Percentiles rank a stretch among this genome's conserved stretches.
These are phyloP conservation scores for Pichia sp. DNA, from an alignment of 1,139 yeast genomes.

Conservation along the genomic window DNA sequence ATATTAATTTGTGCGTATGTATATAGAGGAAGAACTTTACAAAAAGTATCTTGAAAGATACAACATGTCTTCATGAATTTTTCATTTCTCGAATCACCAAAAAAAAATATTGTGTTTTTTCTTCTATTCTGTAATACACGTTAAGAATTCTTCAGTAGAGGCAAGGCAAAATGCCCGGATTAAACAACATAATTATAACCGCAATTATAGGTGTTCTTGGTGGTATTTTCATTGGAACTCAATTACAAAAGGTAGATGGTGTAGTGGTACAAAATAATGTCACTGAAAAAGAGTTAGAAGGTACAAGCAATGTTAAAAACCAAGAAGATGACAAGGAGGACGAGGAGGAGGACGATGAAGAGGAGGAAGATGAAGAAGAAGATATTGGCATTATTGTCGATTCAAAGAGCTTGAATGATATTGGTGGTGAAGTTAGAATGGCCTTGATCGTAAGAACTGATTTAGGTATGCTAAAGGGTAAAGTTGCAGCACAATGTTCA, in stretches of 20 bases:
- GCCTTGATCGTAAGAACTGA: slow-evolving; percentile 85
- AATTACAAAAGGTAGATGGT: not conserved
- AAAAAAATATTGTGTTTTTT: not conserved
- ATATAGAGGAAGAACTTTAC: not conserved
- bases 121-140: not conserved
- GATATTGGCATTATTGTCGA: slow-evolving; percentile 32
- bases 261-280: not conserved
- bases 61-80: too few species aligned
- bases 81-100: not conserved
- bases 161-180: not conserved
- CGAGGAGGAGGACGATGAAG: slow-evolving; percentile 12
- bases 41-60: too few species aligned
- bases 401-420: slow-evolving; percentile 49
- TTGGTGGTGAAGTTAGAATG: slow-evolving; percentile 81
- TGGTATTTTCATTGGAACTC: slow-evolving; percentile 5
- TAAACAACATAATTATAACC: not conserved
- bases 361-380: slow-evolving; percentile 39
- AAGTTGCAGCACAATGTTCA: slow-evolving; percentile 94
- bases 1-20: not conserved
- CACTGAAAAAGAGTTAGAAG: not conserved
- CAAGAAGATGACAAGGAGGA: not conserved
- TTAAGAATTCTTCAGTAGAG: too few species aligned
- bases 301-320: not conserved
- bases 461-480: slow-evolving; percentile 88
- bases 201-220: slow-evolving; percentile 3